phyloP scores from a whole-genome alignment of 2,329 filamentous ascomycete genomes.

The Aspergillus phoenicis region DNA sequence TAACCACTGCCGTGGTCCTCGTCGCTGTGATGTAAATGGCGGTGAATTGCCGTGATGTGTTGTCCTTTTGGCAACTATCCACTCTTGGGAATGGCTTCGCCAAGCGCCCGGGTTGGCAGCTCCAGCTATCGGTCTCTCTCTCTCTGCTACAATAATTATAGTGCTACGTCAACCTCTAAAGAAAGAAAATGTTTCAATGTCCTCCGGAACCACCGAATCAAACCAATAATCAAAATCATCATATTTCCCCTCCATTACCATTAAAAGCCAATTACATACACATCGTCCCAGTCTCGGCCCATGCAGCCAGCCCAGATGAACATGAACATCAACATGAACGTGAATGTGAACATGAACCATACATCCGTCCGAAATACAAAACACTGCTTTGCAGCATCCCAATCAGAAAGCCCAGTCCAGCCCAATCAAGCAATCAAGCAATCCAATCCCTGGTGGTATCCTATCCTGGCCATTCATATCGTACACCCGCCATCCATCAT shows the following conservation, averaged over 20 bases:
- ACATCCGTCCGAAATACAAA: constrained; percentile 9
- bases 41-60: neutral
- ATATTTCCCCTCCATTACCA: constrained; percentile 9
- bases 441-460: constrained; percentile 15
- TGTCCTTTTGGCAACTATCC: neutral
- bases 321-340: constrained; percentile 2
- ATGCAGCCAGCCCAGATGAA: neutral
- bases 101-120: no score
- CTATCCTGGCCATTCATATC: constrained; percentile 17
- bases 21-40: neutral
- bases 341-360: constrained; percentile 3
- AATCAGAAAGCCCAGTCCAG: constrained; percentile 7
- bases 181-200: no score
- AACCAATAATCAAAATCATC: constrained; percentile 1
- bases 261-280: constrained; percentile 3
- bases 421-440: neutral
- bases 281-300: constrained; percentile 5
- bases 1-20: neutral
- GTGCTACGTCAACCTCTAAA: no score
- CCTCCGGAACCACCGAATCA: neutral
- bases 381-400: constrained; percentile 8
- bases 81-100: no score
- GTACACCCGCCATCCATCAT: constrained; percentile 16
- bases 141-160: no score
- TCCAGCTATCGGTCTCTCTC: no score